Base-by-base conservation (phyloP, 345 rosid genomes). In the Gynandropsis gynandra region DNA sequence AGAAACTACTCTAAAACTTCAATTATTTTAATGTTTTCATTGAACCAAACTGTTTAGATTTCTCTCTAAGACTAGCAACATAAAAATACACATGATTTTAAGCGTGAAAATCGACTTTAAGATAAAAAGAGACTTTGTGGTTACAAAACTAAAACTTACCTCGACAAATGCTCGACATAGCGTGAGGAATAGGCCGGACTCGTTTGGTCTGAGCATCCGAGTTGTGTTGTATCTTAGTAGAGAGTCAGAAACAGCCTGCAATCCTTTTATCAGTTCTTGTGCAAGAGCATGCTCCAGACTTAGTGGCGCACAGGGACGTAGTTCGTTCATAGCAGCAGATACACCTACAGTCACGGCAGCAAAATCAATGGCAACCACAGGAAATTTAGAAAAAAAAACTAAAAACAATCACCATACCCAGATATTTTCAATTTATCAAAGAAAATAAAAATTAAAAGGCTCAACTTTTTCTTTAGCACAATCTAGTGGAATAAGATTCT, bases 131-230 rank as follows among this genome's bases (percentile, higher is more conserved):
- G 52, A 59, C 0, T n/a, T n/a, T n/a, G n/a, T n/a, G n/a, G n/a
- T n/a, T n/a, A n/a, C n/a, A n/a, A n/a, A n/a, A n/a, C n/a, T n/a
- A n/a, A n/a, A n/a, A n/a, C 29, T 34, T 44, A 85, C 95, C 95
- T 82, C 98, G 1, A 85, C 76, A 50, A 85, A 87, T 69, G 94
- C 78, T 53, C 93, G 80, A 72, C 95, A 87, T 42, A 92, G 96
- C 2, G 90, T 77, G 63, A 80, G 83, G 71, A 85, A 92, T 52
- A 87, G 95, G 33, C 74, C 73, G 19, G 87, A 82, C 64, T 87
- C 97, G 21, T 71, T 92, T 39, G 78, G 94, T 63, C 88, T 78
- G 46, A 92, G 97, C 89, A 92, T 80, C 65, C 92, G 82, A 16
- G 89, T 85, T 17, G 95, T 62, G 58, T 81, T 87, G 72, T 92